Evolutionary conservation across 345 rosid genomes (phyloP), one percentile per base, ranked within the genome.

Genomic region (Garcia nutans): DNA sequence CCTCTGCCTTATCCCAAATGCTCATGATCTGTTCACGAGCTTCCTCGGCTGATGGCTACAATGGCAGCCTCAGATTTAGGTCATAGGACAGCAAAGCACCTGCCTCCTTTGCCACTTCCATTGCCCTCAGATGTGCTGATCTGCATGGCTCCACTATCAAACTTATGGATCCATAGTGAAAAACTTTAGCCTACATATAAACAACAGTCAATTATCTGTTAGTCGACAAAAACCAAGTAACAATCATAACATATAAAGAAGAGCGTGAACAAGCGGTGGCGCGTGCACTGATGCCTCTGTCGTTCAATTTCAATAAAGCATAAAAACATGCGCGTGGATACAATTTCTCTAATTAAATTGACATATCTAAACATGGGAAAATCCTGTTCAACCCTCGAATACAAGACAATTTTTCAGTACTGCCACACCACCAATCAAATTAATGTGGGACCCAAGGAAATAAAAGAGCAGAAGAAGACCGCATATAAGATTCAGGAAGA

Each of bases 141-240:
- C 99, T 67, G 82, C 99, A 96, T 76, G 99, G 99, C 90, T 96
- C 98, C 81, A 93, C 98, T 3, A 96, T 96, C 88, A 96, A 85
- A 66, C 99, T 96, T 74, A 96, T 96, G 1, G 99, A 96, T 81
- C 98, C 99, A 69, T 92, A 96, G 78, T 96, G 99, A 78, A 96
- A 96, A 44, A 92, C 90, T 61, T 86, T 93, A 37, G 95, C 93
- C 99, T 96, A 73, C 47, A 44, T 10, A 15, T 42, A 55, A 10
- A 65, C 4, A 52, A 33, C 37, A 33, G 28, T 11, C 8, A 11
- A 61, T 28, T 58, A 23, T 5, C 4, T 16, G 3, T 22, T 24
- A 58, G 63, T 33, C 59, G 22, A 22, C 22, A 2, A 19, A 19
- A 19, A 23, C 31, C 24, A 26, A 26, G 11, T 33, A 2, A 2